Conservation (phyloP, 768 basidiomycete genomes). For the Rubroboletus satanas region DNA sequence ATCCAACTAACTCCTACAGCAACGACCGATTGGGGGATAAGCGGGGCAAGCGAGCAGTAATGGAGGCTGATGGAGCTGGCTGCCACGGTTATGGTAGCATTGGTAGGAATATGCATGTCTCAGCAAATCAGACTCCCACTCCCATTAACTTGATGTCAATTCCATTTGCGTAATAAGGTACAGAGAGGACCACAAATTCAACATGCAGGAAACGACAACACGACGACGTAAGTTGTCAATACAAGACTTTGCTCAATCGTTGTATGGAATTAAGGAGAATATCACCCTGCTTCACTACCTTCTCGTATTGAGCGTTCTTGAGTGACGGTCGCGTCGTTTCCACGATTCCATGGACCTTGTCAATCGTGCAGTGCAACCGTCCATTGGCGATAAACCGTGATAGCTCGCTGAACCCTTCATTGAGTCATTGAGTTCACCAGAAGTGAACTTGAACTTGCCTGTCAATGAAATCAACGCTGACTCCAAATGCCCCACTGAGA, state of each 20-base stretch:
- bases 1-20: conserved; percentile 6
- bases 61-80: background rate
- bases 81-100: background rate
- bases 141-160: background rate
- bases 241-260: conserved; percentile 84
- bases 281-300: conserved; percentile 92
- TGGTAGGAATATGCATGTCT: background rate
- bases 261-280: conserved; percentile 83
- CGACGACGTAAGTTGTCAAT: conserved; percentile 29
- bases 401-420: conserved; percentile 61
- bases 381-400: conserved; percentile 88
- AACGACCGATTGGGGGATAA: conserved; percentile 6
- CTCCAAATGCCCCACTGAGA: conserved; percentile 83
- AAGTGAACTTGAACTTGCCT: conserved; percentile 45
- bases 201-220: background rate
- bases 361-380: conserved; percentile 82
- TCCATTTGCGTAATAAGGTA: background rate
- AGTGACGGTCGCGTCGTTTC: conserved; percentile 78
- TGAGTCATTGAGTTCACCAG: conserved; percentile 1
- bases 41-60: conserved; percentile 5
- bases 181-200: background rate
- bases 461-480: conserved; percentile 84
- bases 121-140: background rate
- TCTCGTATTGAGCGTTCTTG: conserved; percentile 88
- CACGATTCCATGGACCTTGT: conserved; percentile 92